These are phyloP conservation scores for Trypanosomatidae sp. DNA, from an alignment of 208 protist species.

Conservation along the genomic window DNA sequence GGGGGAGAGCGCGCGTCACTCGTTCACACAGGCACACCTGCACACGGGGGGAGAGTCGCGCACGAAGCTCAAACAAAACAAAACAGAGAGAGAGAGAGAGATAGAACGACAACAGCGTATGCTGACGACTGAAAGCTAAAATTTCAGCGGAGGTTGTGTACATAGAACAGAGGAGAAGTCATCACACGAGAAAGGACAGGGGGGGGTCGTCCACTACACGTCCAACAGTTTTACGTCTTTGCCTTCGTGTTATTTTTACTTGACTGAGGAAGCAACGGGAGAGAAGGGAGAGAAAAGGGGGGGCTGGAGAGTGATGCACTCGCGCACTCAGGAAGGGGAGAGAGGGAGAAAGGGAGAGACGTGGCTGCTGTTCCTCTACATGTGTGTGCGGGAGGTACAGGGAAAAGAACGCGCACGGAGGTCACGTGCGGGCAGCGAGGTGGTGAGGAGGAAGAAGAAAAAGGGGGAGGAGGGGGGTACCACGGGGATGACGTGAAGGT, in stretches of 20 bases:
- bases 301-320: neutral
- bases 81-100: neutral
- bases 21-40: neutral
- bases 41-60: slow-evolving; percentile 10
- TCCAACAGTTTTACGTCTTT: neutral
- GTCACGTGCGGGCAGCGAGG: too few relatives aligned
- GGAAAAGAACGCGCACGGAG: neutral
- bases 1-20: neutral
- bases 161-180: neutral
- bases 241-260: neutral
- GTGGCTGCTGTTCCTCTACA: too few relatives aligned
- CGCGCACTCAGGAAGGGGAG: neutral
- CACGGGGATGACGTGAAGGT: neutral
- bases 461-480: neutral
- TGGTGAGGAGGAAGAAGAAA: neutral
- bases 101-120: slow-evolving; percentile 18
- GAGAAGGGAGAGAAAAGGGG: neutral
- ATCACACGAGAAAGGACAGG: neutral
- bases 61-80: neutral
- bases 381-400: neutral
- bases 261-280: neutral
- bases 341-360: neutral
- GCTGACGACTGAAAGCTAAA: too few relatives aligned
- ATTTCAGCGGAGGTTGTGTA: too few relatives aligned
- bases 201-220: neutral